These are phyloP conservation scores for Acidiella bohemica DNA, from an alignment of 495 filamentous ascomycete genomes.

Conservation along the genomic window DNA sequence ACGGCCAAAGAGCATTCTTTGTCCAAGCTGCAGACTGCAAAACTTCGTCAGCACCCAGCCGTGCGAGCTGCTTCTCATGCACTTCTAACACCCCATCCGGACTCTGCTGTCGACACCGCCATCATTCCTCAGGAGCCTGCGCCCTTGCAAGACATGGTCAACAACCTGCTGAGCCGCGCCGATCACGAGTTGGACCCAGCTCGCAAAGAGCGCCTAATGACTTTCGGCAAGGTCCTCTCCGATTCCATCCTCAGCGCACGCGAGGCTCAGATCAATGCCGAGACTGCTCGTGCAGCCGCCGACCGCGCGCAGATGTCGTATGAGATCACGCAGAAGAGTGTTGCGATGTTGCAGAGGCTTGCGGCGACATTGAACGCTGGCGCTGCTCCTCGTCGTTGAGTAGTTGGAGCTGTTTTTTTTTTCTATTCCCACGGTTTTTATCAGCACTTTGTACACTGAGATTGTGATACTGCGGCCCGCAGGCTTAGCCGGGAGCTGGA, in stretches of 20 bases:
- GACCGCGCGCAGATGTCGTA: conserved; percentile 3
- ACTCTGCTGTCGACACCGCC: too few relatives aligned
- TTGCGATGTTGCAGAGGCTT: conserved; percentile 11
- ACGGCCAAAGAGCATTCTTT: too few relatives aligned
- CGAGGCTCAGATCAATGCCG: conserved; percentile 12
- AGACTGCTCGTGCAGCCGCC: conserved; percentile 11
- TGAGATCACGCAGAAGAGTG: conserved; percentile 9
- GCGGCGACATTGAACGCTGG: too few relatives aligned
- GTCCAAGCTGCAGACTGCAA: too few relatives aligned
- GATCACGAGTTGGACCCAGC: conserved; percentile 1
- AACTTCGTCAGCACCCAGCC: not conserved
- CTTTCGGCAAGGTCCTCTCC: conserved; percentile 11
- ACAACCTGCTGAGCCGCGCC: not conserved
- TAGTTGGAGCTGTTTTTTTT: too few relatives aligned
- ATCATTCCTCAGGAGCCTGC: not conserved
- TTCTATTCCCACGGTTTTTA: too few relatives aligned
- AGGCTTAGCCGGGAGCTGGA: too few relatives aligned
- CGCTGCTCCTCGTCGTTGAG: too few relatives aligned
- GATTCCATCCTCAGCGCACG: conserved; percentile 9
- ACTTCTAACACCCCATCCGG: too few relatives aligned
- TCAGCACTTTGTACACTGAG: too few relatives aligned
- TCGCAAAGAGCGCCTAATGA: conserved; percentile 9
- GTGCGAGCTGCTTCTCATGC: too few relatives aligned
- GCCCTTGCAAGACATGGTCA: not conserved
- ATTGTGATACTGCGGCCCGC: too few relatives aligned